Conservation (phyloP, 164 flowering plant species). For the Cinnamomum chago region DNA sequence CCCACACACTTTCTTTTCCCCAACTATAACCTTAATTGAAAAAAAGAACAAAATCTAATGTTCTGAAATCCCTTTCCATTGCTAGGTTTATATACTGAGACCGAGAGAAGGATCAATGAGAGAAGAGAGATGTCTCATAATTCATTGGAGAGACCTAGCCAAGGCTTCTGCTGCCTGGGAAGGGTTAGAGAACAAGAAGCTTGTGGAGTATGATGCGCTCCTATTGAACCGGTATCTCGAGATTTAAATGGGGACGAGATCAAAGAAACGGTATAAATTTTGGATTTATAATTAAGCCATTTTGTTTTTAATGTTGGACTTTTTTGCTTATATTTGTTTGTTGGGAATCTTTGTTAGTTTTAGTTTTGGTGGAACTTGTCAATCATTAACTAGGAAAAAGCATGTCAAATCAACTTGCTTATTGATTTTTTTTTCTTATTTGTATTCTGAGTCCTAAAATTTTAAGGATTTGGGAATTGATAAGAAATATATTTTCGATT, state of each 20-base stretch:
- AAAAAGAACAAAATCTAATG: neutral
- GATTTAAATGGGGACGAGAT: slow-evolving; percentile 90
- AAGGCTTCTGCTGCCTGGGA: slow-evolving; percentile 71
- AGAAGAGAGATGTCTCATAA: slow-evolving; percentile 34
- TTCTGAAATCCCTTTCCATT: neutral
- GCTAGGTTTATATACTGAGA: neutral
- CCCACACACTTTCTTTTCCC: too few species aligned
- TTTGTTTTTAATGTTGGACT: too few species aligned
- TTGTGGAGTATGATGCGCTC: slow-evolving; percentile 88
- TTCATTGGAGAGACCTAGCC: slow-evolving; percentile 61
- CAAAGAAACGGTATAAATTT: slow-evolving; percentile 58
- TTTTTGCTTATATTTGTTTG: too few species aligned
- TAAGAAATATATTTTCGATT: too few species aligned
- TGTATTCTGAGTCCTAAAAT: too few species aligned
- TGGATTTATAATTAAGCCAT: neutral
- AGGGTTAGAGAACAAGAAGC: slow-evolving; percentile 84
- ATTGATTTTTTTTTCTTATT: too few species aligned
- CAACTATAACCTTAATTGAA: too few species aligned
- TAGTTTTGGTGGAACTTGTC: too few species aligned
- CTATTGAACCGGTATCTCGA: slow-evolving; percentile 25
- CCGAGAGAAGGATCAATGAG: neutral
- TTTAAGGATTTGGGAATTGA: too few species aligned
- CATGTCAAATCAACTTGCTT: too few species aligned
- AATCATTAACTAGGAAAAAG: too few species aligned
- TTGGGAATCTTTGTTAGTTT: too few species aligned